Conservation (phyloP, 495 filamentous ascomycete species). For the Trichoderma gamsii region DNA sequence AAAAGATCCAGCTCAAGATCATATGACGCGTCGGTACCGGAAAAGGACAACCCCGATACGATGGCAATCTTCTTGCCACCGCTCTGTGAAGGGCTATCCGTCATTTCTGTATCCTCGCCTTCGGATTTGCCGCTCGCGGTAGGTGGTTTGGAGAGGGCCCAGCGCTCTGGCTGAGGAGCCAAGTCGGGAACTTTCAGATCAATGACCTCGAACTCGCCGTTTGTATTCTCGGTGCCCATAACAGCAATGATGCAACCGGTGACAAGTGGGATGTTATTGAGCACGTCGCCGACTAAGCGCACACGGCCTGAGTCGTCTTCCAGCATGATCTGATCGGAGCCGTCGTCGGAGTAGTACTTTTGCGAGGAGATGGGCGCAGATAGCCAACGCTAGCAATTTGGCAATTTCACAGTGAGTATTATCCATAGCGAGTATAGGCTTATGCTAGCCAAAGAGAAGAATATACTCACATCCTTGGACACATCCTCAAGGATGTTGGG, state of each 20-base stretch:
- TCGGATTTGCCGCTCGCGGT: constrained; percentile 21
- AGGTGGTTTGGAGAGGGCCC: constrained; percentile 48
- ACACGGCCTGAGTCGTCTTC: constrained; percentile 97
- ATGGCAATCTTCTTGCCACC: constrained; percentile 69
- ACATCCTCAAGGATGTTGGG: constrained; percentile 96
- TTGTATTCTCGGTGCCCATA: constrained; percentile 83
- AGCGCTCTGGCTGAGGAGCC: constrained; percentile 70
- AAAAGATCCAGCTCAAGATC: constrained; percentile 69
- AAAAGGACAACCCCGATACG: constrained; percentile 80
- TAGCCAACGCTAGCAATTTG: constrained; percentile 63
- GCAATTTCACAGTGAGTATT: not conserved
- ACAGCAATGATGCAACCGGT: constrained; percentile 89
- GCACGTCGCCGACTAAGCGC: constrained; percentile 61
- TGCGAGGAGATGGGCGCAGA: constrained; percentile 70
- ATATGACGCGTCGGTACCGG: constrained; percentile 61
- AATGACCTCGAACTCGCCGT: constrained; percentile 89
- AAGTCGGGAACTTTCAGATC: constrained; percentile 84
- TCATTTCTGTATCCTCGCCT: constrained; percentile 38
- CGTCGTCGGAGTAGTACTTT: constrained; percentile 63
- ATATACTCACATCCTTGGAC: constrained; percentile 68
- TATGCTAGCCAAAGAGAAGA: not conserved
- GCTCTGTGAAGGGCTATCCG: constrained; percentile 33
- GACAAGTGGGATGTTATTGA: constrained; percentile 64
- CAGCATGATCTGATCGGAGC: constrained; percentile 66
- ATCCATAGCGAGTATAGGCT: not conserved